Base-by-base conservation (phyloP, 352 stramenopile species). In the Blastocystis sp. region DNA sequence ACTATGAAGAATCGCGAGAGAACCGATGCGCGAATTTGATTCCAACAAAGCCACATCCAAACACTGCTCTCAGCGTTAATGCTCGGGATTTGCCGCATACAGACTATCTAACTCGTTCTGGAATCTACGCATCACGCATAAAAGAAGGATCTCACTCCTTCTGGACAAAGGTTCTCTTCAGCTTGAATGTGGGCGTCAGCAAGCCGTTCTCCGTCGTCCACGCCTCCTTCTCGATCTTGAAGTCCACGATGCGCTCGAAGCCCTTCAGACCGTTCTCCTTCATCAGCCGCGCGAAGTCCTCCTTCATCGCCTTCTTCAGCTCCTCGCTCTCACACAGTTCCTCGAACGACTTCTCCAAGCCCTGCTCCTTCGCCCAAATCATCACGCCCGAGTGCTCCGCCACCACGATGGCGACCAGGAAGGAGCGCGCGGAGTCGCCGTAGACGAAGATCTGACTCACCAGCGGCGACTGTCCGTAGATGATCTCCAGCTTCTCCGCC, bases 171-270 rank as follows among this genome's bases (percentile, higher is more conserved):
- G 55, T 94, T 82, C 74, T 67, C 74, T 82, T 82, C 61, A 95
- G 92, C 90, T 96, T 96, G 91, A 95, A 95, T 21, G 94, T 96
- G 1, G 94, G 93, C 50, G 94, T 95, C 59, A 94, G 88, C 24
- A 95, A 89, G 51, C 93, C 91, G 90, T 95, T 95, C 80, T 95
- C 92, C 21, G 92, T 81, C 9, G 90, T 94, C 90, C 94, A 95
- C 16, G 92, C 90, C 41, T 94, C 91, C 19, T 91, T 78, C 80
- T 94, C 91, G 67, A 96, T 50, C 74, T 94, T 91, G 26, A 96
- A 90, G 63, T 94, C 93, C 39, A 93, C 90, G 13, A 95, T 92
- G 26, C 91, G 91, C 90, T 95, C 93, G 39, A 95, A 95, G 31
- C 92, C 88, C 59, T 94, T 94, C 19, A 95, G 88, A 33, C 93